phyloP scores from a whole-genome alignment of 495 filamentous ascomycete species.

The Stereocaulon alpinum region DNA sequence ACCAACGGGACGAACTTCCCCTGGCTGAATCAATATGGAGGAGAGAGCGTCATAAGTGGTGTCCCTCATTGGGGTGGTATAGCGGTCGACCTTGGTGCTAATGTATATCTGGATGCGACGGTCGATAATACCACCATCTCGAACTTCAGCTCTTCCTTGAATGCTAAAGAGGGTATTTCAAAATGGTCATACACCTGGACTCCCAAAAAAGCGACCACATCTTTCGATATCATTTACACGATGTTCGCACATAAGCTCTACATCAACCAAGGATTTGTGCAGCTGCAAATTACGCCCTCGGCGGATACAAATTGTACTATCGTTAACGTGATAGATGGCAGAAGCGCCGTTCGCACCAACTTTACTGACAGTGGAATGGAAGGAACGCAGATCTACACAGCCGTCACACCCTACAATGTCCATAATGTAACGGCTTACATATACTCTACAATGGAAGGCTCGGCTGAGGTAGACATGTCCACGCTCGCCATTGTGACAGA shows the following conservation, averaged over 20 bases:
- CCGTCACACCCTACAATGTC: slow-evolving; percentile 46
- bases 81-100: slow-evolving; percentile 45
- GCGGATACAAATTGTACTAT: slow-evolving; percentile 38
- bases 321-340: slow-evolving; percentile 50
- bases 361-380: slow-evolving; percentile 43
- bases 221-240: slow-evolving; percentile 47
- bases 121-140: slow-evolving; percentile 50
- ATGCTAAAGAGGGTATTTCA: slow-evolving; percentile 51
- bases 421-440: slow-evolving; percentile 49
- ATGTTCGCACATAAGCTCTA: slow-evolving; percentile 53
- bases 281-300: slow-evolving; percentile 43
- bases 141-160: slow-evolving; percentile 50
- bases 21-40: slow-evolving; percentile 63
- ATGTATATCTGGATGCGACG: slow-evolving; percentile 48
- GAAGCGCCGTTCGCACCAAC: slow-evolving; percentile 46
- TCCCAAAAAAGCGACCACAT: slow-evolving; percentile 37
- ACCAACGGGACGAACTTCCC: slow-evolving; percentile 58
- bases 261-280: slow-evolving; percentile 52
- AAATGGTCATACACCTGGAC: slow-evolving; percentile 60
- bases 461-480: slow-evolving; percentile 35
- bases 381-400: slow-evolving; percentile 42
- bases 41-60: slow-evolving; percentile 63
- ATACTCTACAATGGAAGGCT: slow-evolving; percentile 40
- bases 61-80: slow-evolving; percentile 61
- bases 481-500: slow-evolving; percentile 34